phyloP scores from a whole-genome alignment of 176 grass and related monocot species.

The Carex parvula region DNA sequence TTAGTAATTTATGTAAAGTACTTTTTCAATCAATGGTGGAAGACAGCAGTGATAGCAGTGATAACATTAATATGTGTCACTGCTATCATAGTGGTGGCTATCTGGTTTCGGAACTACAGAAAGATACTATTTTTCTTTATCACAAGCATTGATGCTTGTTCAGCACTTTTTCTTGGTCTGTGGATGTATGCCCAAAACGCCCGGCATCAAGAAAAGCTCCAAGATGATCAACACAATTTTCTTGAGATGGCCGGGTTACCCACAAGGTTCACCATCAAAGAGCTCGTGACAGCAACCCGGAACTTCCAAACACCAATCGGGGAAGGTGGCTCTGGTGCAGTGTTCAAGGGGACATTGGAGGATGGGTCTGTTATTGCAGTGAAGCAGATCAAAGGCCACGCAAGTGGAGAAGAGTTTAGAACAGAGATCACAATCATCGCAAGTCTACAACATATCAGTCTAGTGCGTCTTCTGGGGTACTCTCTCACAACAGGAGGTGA shows the following conservation, averaged over 20 bases:
- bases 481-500: constrained; percentile 17
- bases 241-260: constrained; percentile 9
- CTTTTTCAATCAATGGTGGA: not conserved
- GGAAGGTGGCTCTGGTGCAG: constrained; percentile 36
- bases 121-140: not conserved
- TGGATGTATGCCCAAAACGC: not conserved
- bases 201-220: not conserved
- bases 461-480: constrained; percentile 51
- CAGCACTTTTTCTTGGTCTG: not conserved
- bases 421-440: constrained; percentile 40
- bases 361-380: constrained; percentile 51
- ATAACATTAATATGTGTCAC: not conserved
- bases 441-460: constrained; percentile 44
- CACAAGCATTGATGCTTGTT: not conserved
- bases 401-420: constrained; percentile 42
- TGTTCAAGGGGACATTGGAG: constrained; percentile 44
- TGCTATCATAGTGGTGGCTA: not conserved
- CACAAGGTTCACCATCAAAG: not conserved
- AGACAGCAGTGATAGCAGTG: not conserved
- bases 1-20: not conserved
- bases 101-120: not conserved
- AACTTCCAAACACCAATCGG: constrained; percentile 38
- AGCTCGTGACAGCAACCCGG: constrained; percentile 15
- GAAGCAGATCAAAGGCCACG: constrained; percentile 33
- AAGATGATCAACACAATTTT: not conserved